phyloP scores from a whole-genome alignment of 805 yeast genomes.

The Myxozyma kluyveri region DNA sequence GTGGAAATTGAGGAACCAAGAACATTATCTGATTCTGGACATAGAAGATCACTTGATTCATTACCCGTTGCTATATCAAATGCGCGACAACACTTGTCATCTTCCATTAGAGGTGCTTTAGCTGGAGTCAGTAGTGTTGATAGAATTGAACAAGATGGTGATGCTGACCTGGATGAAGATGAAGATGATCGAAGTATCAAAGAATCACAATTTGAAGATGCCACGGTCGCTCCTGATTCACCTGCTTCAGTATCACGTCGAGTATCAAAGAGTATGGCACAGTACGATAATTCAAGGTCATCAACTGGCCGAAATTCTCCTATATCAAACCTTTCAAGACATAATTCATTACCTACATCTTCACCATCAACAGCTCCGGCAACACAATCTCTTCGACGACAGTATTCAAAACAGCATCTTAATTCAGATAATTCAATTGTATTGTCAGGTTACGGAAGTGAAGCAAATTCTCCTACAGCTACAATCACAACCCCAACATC shows the following conservation, averaged over 20 bases:
- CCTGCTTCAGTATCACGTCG: constrained; percentile 20
- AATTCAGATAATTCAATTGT: not conserved
- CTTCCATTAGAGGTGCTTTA: not conserved
- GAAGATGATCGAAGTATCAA: constrained; percentile 1
- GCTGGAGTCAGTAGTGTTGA: not conserved
- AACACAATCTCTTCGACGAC: not conserved
- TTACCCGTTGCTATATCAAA: not conserved
- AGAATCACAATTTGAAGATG: constrained; percentile 16
- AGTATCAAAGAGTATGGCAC: constrained; percentile 14
- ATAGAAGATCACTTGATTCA: not conserved
- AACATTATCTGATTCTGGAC: no score
- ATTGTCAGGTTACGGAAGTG: not conserved
- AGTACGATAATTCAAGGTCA: constrained; percentile 6
- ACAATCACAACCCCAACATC: constrained; percentile 3
- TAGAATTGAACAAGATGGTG: not conserved
- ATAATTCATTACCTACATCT: constrained; percentile 12
- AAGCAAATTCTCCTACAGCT: not conserved
- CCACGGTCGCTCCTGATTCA: constrained; percentile 14
- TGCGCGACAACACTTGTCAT: not conserved
- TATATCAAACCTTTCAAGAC: constrained; percentile 5
- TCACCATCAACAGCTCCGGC: constrained; percentile 2
- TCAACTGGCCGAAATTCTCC: not conserved
- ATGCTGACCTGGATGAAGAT: constrained; percentile 2
- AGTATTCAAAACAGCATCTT: not conserved
- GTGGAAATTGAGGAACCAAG: not conserved